phyloP scores from a whole-genome alignment of 208 protist genomes.

The Crithidia expoeki region DNA sequence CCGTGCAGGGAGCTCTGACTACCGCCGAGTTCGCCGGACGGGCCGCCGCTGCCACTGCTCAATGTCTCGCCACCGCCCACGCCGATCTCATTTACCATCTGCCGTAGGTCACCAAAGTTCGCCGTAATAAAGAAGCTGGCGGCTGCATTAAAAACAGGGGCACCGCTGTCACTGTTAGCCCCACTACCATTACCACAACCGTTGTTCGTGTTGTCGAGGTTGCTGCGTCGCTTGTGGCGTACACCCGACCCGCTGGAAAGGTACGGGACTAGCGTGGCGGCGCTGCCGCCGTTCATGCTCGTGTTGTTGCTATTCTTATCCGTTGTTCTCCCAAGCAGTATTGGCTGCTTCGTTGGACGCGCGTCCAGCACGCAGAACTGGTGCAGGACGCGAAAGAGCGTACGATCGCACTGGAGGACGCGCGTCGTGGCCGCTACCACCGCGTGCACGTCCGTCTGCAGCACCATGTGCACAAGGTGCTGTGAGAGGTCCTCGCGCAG shows the following conservation, averaged over 20 bases:
- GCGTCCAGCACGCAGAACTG: conserved; percentile 33
- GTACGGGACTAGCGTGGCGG: neutral
- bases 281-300: neutral
- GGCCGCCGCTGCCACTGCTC: conserved; percentile 1
- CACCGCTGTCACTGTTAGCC: neutral
- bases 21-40: neutral
- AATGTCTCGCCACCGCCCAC: conserved; percentile 6
- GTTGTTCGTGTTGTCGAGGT: neutral
- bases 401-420: conserved; percentile 35
- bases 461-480: conserved; percentile 30
- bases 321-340: neutral
- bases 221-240: neutral
- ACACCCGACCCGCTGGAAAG: conserved; percentile 2
- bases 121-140: conserved; percentile 32
- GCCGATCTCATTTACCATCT: conserved; percentile 20
- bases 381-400: conserved; percentile 35
- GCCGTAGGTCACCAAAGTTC: conserved; percentile 31
- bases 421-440: conserved; percentile 27
- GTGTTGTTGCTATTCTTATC: neutral
- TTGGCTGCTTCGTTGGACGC: neutral
- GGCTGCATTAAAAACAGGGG: conserved; percentile 24
- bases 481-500: conserved; percentile 30
- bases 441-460: conserved; percentile 33
- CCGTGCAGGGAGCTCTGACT: conserved; percentile 17
- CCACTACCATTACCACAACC: neutral